Evolutionary conservation across 2,329 filamentous ascomycete genomes (phyloP), one percentile per base, ranked within the genome.

Genomic region (Cordyceps pruinosa): DNA sequence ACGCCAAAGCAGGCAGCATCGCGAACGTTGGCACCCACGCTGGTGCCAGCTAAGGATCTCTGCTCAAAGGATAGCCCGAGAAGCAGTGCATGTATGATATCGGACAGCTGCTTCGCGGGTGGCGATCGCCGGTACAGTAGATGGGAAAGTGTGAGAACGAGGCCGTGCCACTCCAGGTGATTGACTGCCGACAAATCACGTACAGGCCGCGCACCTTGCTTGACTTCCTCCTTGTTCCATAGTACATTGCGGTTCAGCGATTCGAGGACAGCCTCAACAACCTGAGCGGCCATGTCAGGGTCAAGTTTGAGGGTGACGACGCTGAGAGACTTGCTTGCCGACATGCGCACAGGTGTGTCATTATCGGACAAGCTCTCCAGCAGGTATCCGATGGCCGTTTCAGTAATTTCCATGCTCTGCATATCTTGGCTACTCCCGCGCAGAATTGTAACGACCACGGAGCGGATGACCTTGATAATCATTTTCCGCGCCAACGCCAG

Each of bases 1-100:
- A 97, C 87, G 7, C 94, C 94, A 69, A 97, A 99, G 69, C 92
- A 97, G 3, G 94, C 90, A 13, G 94, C 93, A 73, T 99, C 94
- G 47, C 94, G 84, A 17, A 99, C 92, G 64, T 95, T 96, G 1
- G 89, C 87, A 2, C 94, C 94, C 12, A 93, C 78, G 3, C 90
- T 92, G 13, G 82, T 85, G n/a, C 94, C 93, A 3, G 90, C 90
- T 0, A 90, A 83, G 46, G 87, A 89, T 58, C 92, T 82, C 66
- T 96, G 90, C 70, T 99, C 92, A 67, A 97, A 99, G 1, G 85
- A 85, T 26, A 97, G 77, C 0, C 90, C 92, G 10, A 89, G 81
- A 1, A 96, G 74, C 17, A 97, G 77, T 2, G 88, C 86, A 58
- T 88, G 85, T 2, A 96, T 77, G 42, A 96, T 89, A 55, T 87